Conservation (phyloP, 2,329 filamentous ascomycete genomes). For the Calonectria henricotiae region DNA sequence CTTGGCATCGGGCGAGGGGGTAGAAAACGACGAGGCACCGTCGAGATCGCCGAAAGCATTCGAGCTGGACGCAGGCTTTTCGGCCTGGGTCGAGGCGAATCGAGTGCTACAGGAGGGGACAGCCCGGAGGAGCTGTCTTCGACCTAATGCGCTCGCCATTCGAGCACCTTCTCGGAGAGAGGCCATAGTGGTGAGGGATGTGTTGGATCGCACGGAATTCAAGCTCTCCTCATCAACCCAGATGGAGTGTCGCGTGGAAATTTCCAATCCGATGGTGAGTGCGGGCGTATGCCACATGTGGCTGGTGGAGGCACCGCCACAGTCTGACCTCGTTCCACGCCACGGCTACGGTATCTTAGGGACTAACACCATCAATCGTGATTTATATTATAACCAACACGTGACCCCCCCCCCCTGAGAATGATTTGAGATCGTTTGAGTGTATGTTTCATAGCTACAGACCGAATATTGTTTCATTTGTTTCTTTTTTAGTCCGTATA, state of each 20-base stretch:
- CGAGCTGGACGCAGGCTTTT: slow-evolving; percentile 51
- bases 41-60: slow-evolving; percentile 67
- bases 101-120: slow-evolving; percentile 55
- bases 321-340: not conserved
- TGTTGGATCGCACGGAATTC: slow-evolving; percentile 37
- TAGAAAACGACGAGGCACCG: slow-evolving; percentile 65
- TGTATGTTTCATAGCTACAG: too few relatives aligned
- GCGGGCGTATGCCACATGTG: slow-evolving; percentile 46
- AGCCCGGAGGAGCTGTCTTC: slow-evolving; percentile 52
- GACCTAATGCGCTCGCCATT: slow-evolving; percentile 55
- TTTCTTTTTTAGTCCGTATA: too few relatives aligned
- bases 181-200: slow-evolving; percentile 57
- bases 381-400: too few relatives aligned
- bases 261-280: slow-evolving; percentile 54
- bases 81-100: slow-evolving; percentile 66
- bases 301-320: slow-evolving; percentile 2
- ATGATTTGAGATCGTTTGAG: too few relatives aligned
- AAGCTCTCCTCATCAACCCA: slow-evolving; percentile 41
- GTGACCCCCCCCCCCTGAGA: too few relatives aligned
- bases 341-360: not conserved
- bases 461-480: too few relatives aligned
- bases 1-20: slow-evolving; percentile 60
- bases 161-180: slow-evolving; percentile 62
- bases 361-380: not conserved
- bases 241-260: slow-evolving; percentile 54